Conservation (phyloP, 2,329 filamentous ascomycete species). For the Microdochium nivale region DNA sequence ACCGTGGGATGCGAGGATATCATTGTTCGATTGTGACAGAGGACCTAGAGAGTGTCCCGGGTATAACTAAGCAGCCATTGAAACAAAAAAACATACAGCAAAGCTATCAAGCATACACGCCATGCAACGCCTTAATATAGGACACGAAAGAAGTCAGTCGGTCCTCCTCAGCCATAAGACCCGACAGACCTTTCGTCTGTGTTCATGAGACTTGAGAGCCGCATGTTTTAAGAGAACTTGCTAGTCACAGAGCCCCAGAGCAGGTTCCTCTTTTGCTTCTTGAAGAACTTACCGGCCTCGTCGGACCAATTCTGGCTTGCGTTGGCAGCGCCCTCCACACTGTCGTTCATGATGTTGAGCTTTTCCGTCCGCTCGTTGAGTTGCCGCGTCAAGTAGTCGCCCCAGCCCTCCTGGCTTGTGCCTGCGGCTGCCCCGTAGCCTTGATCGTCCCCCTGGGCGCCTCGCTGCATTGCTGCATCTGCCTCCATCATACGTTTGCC, state of each 20-base stretch:
- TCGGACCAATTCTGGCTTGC: slow-evolving; percentile 77
- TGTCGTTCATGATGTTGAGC: slow-evolving; percentile 73
- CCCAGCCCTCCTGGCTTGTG: slow-evolving; percentile 52
- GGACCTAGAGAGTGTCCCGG: too few relatives aligned
- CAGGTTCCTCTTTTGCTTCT: slow-evolving; percentile 78
- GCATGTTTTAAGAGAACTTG: slow-evolving; percentile 41
- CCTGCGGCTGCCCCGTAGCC: slow-evolving; percentile 22
- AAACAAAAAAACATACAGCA: too few relatives aligned
- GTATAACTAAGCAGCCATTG: too few relatives aligned
- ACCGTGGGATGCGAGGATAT: too few relatives aligned
- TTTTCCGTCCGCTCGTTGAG: slow-evolving; percentile 87
- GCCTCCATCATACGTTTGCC: slow-evolving; percentile 84
- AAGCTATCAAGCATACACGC: too few relatives aligned
- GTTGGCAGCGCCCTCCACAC: slow-evolving; percentile 73
- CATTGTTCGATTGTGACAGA: too few relatives aligned
- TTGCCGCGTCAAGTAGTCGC: slow-evolving; percentile 77
- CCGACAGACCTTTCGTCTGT: too few relatives aligned
- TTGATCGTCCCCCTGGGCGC: slow-evolving; percentile 31
- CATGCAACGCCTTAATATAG: too few relatives aligned
- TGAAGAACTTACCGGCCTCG: slow-evolving; percentile 80
- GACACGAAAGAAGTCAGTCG: too few relatives aligned
- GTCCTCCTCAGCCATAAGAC: background rate
- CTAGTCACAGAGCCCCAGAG: slow-evolving; percentile 61
- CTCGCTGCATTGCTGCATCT: slow-evolving; percentile 63
- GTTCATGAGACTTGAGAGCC: too few relatives aligned